Percentiles rank a stretch among this genome's conserved stretches.
Evolutionary conservation across 2,329 filamentous ascomycete genomes (phyloP).

Genomic region (Ophiostoma perfectum): DNA sequence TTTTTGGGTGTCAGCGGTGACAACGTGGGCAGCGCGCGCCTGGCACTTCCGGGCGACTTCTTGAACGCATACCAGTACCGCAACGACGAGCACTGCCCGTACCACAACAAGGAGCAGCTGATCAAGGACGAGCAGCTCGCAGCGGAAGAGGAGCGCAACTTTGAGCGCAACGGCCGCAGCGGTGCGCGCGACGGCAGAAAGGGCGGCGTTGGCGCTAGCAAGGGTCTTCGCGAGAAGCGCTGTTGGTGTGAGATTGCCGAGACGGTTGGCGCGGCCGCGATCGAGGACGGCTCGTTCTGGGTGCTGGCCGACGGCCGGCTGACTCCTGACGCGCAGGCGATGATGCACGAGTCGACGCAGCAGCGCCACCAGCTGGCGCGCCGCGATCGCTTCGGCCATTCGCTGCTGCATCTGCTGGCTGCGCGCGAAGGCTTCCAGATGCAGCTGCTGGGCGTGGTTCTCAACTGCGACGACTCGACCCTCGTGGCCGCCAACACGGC

Average conservation of each 20-base stretch:
- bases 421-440: slow-evolving; percentile 33
- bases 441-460: slow-evolving; percentile 31
- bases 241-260: slow-evolving; percentile 35
- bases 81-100: slow-evolving; percentile 28
- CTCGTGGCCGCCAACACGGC: slow-evolving; percentile 38
- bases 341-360: slow-evolving; percentile 27
- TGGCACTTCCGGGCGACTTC: slow-evolving; percentile 47
- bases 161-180: neutral
- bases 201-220: slow-evolving; percentile 10
- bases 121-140: slow-evolving; percentile 18
- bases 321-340: slow-evolving; percentile 29
- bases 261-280: slow-evolving; percentile 20
- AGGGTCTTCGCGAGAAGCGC: slow-evolving; percentile 23
- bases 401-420: slow-evolving; percentile 43
- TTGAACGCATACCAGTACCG: slow-evolving; percentile 34
- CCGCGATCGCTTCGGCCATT: slow-evolving; percentile 45
- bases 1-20: slow-evolving; percentile 25
- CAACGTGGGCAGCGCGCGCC: slow-evolving; percentile 26
- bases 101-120: slow-evolving; percentile 22
- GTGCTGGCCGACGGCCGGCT: slow-evolving; percentile 30
- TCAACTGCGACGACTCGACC: slow-evolving; percentile 27
- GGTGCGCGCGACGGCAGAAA: slow-evolving; percentile 8
- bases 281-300: slow-evolving; percentile 29
- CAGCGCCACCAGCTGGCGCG: slow-evolving; percentile 28
- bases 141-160: slow-evolving; percentile 14